These are phyloP conservation scores for Vigna nakashimae DNA, from an alignment of 306 rosid species.

Conservation along the genomic window DNA sequence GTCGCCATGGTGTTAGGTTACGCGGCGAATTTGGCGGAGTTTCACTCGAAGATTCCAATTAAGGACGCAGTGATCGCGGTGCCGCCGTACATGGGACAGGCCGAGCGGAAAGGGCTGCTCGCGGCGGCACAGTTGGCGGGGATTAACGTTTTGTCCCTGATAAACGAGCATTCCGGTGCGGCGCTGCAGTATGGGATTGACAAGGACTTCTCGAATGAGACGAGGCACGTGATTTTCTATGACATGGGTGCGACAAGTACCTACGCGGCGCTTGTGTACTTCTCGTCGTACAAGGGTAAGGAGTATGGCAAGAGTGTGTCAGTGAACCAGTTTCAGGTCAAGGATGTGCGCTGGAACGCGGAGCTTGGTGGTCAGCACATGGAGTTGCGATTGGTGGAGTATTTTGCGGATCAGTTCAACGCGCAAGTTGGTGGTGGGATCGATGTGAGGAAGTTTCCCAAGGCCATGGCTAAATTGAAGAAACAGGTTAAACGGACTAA, in stretches of 20 bases:
- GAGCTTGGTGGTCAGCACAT: conserved; percentile 91
- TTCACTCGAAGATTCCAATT: conserved; percentile 81
- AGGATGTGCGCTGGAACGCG: conserved; percentile 96
- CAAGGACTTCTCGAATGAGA: conserved; percentile 85
- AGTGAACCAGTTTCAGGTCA: conserved; percentile 95
- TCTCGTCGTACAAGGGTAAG: conserved; percentile 77
- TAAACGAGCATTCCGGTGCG: conserved; percentile 94
- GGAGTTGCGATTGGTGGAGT: conserved; percentile 88
- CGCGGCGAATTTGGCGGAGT: conserved; percentile 75
- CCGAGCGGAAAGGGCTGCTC: conserved; percentile 79
- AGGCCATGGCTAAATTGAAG: conserved; percentile 98
- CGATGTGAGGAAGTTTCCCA: conserved; percentile 86
- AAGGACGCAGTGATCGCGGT: conserved; percentile 88
- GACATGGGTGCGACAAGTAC: conserved; percentile 98
- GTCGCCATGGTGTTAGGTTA: conserved; percentile 83
- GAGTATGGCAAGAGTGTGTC: conserved; percentile 83
- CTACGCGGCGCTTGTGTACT: conserved; percentile 86
- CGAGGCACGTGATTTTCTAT: conserved; percentile 86
- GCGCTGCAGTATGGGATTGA: conserved; percentile 98
- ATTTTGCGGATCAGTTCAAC: conserved; percentile 91
- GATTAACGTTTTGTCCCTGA: conserved; percentile 79
- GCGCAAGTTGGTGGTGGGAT: conserved; percentile 83
- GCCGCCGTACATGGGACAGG: conserved; percentile 96
- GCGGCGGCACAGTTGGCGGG: conserved; percentile 90
- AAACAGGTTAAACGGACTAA: conserved; percentile 96